Percentiles rank a stretch among this genome's conserved stretches.
phyloP scores from a whole-genome alignment of 805 yeast species.

The Nakazawaea populi region DNA sequence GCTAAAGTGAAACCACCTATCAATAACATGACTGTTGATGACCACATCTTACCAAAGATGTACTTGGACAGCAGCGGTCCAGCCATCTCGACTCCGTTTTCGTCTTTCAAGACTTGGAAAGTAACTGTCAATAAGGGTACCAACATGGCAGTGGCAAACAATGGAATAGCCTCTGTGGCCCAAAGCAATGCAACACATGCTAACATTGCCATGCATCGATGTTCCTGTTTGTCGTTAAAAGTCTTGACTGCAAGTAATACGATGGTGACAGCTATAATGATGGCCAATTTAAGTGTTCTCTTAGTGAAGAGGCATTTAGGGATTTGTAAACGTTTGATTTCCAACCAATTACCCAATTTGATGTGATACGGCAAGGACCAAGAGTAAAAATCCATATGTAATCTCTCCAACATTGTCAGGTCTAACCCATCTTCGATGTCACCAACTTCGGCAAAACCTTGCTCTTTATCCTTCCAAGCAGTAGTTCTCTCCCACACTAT shows the following conservation, averaged over 20 bases:
- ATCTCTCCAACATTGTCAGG: conserved; percentile 17
- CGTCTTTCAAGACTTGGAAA: conserved; percentile 60
- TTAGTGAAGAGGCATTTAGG: conserved; percentile 36
- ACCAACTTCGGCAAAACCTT: conserved; percentile 47
- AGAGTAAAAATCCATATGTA: neutral
- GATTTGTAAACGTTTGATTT: conserved; percentile 34
- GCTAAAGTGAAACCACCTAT: conserved; percentile 95
- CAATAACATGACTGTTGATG: conserved; percentile 82
- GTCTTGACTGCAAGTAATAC: conserved; percentile 47
- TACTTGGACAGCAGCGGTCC: conserved; percentile 69
- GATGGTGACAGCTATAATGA: conserved; percentile 45
- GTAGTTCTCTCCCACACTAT: conserved; percentile 97
- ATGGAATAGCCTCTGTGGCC: conserved; percentile 95
- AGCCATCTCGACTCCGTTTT: conserved; percentile 43
- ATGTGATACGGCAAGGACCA: conserved; percentile 37
- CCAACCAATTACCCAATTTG: conserved; percentile 4
- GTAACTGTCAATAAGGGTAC: conserved; percentile 79
- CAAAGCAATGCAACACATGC: conserved; percentile 79
- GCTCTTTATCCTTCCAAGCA: conserved; percentile 92
- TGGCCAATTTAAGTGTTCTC: conserved; percentile 32
- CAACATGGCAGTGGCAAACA: conserved; percentile 81
- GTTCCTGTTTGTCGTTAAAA: conserved; percentile 56
- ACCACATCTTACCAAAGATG: conserved; percentile 89
- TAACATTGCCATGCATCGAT: conserved; percentile 78
- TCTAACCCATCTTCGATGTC: conserved; percentile 13